Base-by-base conservation (phyloP, 805 yeast genomes). In the Yamadazyma paraphyllophila region DNA sequence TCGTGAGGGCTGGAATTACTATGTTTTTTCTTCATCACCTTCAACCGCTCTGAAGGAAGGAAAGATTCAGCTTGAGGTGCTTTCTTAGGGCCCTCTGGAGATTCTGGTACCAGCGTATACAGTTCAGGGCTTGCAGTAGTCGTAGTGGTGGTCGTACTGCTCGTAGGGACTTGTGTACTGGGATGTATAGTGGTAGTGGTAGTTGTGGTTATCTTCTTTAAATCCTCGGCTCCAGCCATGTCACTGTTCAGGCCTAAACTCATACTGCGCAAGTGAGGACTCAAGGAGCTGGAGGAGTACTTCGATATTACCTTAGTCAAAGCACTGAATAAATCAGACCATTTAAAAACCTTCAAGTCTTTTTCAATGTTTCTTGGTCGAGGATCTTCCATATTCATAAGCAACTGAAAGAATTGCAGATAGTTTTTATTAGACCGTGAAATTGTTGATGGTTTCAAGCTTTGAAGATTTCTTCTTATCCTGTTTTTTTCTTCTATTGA, bases 351-450 rank as follows among this genome's bases (percentile, higher is more conserved):
- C 57, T 83, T 83, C 48, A 83, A 76, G 57, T 82, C 86, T 58
- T 83, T 83, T 54, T 81, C 88, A 37, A 83, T 83, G 51, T 81
- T 82, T 35, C 89, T 65, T 4, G 89, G 89, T 51, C 80, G 70
- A 2, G 89, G 89, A 45, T 71, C 71, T 25, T 76, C 77, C 69
- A 77, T 83, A 27, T 71, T 63, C 88, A 83, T 83, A 31, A 83
- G 73, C 41, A 74, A 31, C 37, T 60, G 59, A 47, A 66, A 66
- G 49, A 66, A 65, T 52, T 57, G 66, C 41, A 53, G 54, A 45
- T 55, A 56, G 9, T 56, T 53, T 34, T 59, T 54, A 44, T 68
- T 67, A 4, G 73, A 61, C 50, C 83, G 76, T 14, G 82, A 72
- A 11, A 83, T 73, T 0, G 88, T 83, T 36, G 67, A 58, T 2